These are phyloP conservation scores for Bipolaris bicolor DNA, from an alignment of 2,329 filamentous ascomycete genomes.

Conservation along the genomic window DNA sequence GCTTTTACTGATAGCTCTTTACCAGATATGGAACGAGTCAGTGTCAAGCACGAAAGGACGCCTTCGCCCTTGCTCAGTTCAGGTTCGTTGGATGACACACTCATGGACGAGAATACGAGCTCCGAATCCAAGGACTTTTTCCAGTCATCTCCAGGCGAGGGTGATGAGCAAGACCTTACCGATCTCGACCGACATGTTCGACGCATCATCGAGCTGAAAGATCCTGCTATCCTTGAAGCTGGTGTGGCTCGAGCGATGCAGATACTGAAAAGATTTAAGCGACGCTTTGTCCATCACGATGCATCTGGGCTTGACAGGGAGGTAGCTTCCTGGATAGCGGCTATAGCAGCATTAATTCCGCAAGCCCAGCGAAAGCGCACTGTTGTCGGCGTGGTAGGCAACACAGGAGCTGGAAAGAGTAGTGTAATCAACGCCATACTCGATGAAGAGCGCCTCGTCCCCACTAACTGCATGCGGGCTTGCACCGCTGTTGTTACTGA, in stretches of 20 bases:
- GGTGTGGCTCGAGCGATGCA: conserved; percentile 49
- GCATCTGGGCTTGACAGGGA: conserved; percentile 26
- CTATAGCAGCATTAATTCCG: conserved; percentile 52
- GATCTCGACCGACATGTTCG: conserved; percentile 33
- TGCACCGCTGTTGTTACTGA: conserved; percentile 68
- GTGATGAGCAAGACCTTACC: conserved; percentile 4
- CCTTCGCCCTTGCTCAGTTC: not conserved
- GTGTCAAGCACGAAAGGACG: not conserved
- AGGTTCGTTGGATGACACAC: not conserved
- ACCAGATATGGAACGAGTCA: not conserved
- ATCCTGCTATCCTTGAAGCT: conserved; percentile 48
- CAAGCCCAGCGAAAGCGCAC: conserved; percentile 51
- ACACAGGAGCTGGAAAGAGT: conserved; percentile 67
- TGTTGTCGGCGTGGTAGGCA: conserved; percentile 66
- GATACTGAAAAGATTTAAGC: conserved; percentile 45
- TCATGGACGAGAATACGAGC: too few species aligned
- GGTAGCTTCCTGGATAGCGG: conserved; percentile 49
- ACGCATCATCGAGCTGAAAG: conserved; percentile 40
- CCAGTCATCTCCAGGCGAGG: conserved; percentile 5
- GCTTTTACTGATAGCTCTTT: not conserved
- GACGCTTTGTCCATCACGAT: conserved; percentile 35
- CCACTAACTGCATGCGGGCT: conserved; percentile 65
- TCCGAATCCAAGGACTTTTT: too few species aligned
- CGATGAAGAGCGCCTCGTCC: conserved; percentile 64
- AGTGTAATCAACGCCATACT: conserved; percentile 68